Conservation (phyloP, 1,139 yeast species). For the Candida gigantensis region DNA sequence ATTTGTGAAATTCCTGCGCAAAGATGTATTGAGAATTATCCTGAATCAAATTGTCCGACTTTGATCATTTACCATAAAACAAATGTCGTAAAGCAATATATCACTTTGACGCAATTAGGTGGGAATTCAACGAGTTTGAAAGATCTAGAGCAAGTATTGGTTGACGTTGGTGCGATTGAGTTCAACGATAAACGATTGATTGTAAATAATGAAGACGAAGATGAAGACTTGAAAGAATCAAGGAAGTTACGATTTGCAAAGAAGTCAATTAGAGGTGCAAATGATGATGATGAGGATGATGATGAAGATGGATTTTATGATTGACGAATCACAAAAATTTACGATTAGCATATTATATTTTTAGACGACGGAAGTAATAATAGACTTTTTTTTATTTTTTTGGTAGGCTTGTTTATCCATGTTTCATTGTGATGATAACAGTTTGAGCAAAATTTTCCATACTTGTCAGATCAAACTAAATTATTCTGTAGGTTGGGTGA, state of each 20-base stretch:
- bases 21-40: slow-evolving; percentile 90
- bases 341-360: too few species aligned
- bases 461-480: too few species aligned
- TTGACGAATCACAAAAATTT: too few species aligned
- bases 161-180: slow-evolving; percentile 63
- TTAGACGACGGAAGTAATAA: too few species aligned
- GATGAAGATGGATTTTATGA: slow-evolving; percentile 45
- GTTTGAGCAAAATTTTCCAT: too few species aligned
- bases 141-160: slow-evolving; percentile 73
- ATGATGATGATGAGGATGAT: slow-evolving; percentile 27
- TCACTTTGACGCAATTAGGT: slow-evolving; percentile 79
- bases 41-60: slow-evolving; percentile 89
- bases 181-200: slow-evolving; percentile 65
- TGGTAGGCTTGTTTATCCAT: too few species aligned
- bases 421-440: too few species aligned
- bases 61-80: slow-evolving; percentile 75
- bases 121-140: slow-evolving; percentile 71
- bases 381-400: too few species aligned
- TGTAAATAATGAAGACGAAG: slow-evolving; percentile 63
- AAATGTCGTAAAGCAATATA: slow-evolving; percentile 73
- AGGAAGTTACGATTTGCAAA: slow-evolving; percentile 55
- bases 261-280: slow-evolving; percentile 47
- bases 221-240: slow-evolving; percentile 45
- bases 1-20: slow-evolving; percentile 87
- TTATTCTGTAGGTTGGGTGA: too few species aligned